Evolutionary conservation across 495 filamentous ascomycete species (phyloP).

Genomic region (Daldinia caldariorum): DNA sequence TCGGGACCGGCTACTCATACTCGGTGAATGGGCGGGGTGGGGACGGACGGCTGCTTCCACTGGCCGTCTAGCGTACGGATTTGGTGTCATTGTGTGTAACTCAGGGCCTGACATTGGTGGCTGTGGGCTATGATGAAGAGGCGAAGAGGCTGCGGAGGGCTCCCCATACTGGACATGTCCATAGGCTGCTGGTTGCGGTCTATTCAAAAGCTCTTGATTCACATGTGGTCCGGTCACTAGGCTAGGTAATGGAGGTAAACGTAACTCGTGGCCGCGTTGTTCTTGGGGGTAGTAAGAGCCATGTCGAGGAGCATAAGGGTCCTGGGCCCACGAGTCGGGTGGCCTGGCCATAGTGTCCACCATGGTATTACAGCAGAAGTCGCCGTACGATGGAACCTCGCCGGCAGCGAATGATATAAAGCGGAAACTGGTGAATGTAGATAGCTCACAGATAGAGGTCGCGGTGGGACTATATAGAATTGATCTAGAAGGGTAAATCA

Average conservation of each 20-base stretch:
- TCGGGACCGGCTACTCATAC: constrained; percentile 51
- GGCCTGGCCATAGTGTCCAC: constrained; percentile 60
- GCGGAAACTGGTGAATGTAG: constrained; percentile 18
- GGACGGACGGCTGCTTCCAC: constrained; percentile 45
- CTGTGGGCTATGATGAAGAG: constrained; percentile 38
- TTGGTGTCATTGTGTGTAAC: constrained; percentile 40
- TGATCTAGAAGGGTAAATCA: constrained; percentile 17
- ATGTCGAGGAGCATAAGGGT: constrained; percentile 54
- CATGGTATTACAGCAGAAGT: constrained; percentile 56
- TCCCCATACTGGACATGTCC: constrained; percentile 36
- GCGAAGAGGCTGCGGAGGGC: constrained; percentile 36
- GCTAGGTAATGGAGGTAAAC: constrained; percentile 44
- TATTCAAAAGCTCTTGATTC: constrained; percentile 33
- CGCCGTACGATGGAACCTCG: constrained; percentile 51
- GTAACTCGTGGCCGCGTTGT: constrained; percentile 45
- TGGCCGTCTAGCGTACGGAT: constrained; percentile 41
- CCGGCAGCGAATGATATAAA: constrained; percentile 49
- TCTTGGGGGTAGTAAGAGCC: constrained; percentile 53
- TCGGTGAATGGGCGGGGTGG: constrained; percentile 51
- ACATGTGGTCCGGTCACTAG: constrained; percentile 38
- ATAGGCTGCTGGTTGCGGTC: constrained; percentile 35
- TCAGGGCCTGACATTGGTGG: constrained; percentile 49
- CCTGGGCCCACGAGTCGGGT: constrained; percentile 53
- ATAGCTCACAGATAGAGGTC: constrained; percentile 24
- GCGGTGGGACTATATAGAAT: constrained; percentile 41